These are phyloP conservation scores for Fusarium sp. DNA, from an alignment of 2,329 filamentous ascomycete genomes.

Conservation along the genomic window DNA sequence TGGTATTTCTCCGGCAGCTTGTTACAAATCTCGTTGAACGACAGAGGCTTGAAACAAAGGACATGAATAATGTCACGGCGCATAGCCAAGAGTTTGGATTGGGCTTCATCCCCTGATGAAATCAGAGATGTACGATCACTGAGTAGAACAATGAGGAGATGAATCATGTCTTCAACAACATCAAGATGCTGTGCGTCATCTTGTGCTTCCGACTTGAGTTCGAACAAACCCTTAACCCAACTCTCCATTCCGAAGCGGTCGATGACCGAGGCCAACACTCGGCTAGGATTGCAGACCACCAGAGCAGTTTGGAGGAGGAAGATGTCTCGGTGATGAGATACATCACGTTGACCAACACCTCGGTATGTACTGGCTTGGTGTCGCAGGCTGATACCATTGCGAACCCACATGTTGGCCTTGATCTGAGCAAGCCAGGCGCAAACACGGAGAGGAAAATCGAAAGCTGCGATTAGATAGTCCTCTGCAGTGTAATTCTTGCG, in stretches of 20 bases:
- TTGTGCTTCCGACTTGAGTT: slow-evolving; percentile 76
- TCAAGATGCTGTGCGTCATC: slow-evolving; percentile 92
- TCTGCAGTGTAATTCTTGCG: slow-evolving; percentile 72
- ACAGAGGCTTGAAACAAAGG: slow-evolving; percentile 94
- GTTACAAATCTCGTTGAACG: slow-evolving; percentile 89
- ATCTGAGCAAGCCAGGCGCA: slow-evolving; percentile 98
- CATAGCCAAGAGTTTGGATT: slow-evolving; percentile 76
- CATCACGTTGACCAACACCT: slow-evolving; percentile 87
- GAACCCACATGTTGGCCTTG: slow-evolving; percentile 98
- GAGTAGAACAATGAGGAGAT: slow-evolving; percentile 89
- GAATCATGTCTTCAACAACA: slow-evolving; percentile 94
- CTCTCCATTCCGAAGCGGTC: slow-evolving; percentile 89
- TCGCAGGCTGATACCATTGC: slow-evolving; percentile 93
- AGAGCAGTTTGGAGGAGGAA: slow-evolving; percentile 93
- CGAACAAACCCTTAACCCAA: slow-evolving; percentile 88
- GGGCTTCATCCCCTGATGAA: slow-evolving; percentile 72
- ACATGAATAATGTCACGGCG: slow-evolving; percentile 92
- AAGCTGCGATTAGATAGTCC: slow-evolving; percentile 85
- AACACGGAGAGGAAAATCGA: slow-evolving; percentile 92
- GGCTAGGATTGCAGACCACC: slow-evolving; percentile 83
- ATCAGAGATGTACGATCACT: slow-evolving; percentile 88
- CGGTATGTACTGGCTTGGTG: slow-evolving; percentile 96
- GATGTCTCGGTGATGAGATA: slow-evolving; percentile 93
- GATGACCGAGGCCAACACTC: slow-evolving; percentile 88
- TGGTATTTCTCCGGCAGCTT: slow-evolving; percentile 90